Evolutionary conservation across 2,329 filamentous ascomycete species (phyloP).

Genomic region (Harringtonia lauricola): DNA sequence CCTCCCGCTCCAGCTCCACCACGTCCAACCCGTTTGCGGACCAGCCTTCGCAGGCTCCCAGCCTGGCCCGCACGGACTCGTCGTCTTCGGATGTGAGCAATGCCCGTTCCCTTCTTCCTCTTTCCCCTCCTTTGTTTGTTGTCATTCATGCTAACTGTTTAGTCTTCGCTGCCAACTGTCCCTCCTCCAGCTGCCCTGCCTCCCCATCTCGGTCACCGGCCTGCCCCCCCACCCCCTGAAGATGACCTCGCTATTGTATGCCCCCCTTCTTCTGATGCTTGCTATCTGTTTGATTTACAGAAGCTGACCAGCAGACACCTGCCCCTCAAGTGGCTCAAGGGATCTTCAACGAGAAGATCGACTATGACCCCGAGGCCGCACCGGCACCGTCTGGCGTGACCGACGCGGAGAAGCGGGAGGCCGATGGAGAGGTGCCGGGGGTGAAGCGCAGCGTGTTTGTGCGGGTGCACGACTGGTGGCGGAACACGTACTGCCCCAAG

Average conservation of each 20-base stretch:
- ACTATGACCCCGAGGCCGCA: neutral
- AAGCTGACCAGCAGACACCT: neutral
- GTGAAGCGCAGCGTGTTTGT: neutral
- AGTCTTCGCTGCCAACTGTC: too few species aligned
- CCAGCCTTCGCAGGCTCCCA: neutral
- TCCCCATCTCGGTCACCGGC: neutral
- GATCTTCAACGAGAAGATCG: neutral
- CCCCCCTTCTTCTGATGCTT: too few species aligned
- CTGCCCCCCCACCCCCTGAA: neutral
- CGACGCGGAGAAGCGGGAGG: neutral
- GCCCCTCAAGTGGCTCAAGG: neutral
- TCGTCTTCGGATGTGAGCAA: neutral
- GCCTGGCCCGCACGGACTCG: neutral
- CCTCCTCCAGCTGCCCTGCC: too few species aligned
- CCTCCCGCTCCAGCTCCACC: neutral
- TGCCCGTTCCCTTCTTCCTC: neutral
- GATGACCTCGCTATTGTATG: neutral
- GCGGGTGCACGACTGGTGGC: neutral
- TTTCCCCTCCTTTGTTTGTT: neutral
- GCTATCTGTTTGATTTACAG: neutral
- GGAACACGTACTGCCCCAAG: slow-evolving; percentile 2
- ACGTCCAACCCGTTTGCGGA: slow-evolving; percentile 1
- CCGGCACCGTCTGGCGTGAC: too few species aligned
- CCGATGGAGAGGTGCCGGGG: neutral
- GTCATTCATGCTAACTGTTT: neutral